Percentiles rank a stretch among this genome's conserved stretches.
phyloP scores from a whole-genome alignment of 352 stramenopile genomes.

The Sclerospora graminicola region DNA sequence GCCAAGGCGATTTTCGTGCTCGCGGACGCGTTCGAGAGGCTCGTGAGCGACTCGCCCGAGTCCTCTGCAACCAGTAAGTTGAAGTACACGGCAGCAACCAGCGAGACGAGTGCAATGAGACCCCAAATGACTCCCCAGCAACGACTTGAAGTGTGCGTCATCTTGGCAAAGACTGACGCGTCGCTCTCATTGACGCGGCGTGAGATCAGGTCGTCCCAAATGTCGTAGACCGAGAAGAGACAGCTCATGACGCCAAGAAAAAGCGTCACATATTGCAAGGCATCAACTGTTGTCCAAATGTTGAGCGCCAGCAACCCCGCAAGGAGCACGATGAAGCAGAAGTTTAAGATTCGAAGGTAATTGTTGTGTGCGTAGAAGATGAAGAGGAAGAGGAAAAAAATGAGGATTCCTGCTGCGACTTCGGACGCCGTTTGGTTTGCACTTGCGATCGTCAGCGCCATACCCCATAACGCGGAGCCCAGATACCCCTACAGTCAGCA shows the following conservation, averaged over 20 bases:
- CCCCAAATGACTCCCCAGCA: conserved; percentile 88
- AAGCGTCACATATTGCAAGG: conserved; percentile 77
- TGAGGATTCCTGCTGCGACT: conserved; percentile 70
- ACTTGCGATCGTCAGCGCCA: conserved; percentile 74
- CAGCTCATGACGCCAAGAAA: conserved; percentile 88
- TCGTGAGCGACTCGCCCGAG: conserved; percentile 29
- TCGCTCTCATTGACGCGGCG: conserved; percentile 83
- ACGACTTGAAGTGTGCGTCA: conserved; percentile 85
- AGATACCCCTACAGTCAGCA: conserved; percentile 53
- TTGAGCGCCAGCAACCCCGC: conserved; percentile 65
- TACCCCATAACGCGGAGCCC: conserved; percentile 79
- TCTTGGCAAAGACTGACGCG: conserved; percentile 81
- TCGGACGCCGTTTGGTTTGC: conserved; percentile 47
- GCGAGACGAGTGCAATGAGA: conserved; percentile 59
- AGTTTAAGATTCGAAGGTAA: conserved; percentile 77
- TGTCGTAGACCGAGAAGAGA: conserved; percentile 87
- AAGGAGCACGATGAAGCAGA: conserved; percentile 78
- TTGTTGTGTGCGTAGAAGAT: conserved; percentile 84
- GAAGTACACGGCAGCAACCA: conserved; percentile 76
- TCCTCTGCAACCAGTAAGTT: conserved; percentile 66
- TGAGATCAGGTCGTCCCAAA: conserved; percentile 87
- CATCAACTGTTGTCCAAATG: conserved; percentile 47
- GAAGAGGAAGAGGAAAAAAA: conserved; percentile 81
- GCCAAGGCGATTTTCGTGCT: conserved; percentile 54
- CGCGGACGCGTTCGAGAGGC: conserved; percentile 40